Evolutionary conservation across 805 yeast species (phyloP).

Genomic region (Schwanniomyces vanrijiae): DNA sequence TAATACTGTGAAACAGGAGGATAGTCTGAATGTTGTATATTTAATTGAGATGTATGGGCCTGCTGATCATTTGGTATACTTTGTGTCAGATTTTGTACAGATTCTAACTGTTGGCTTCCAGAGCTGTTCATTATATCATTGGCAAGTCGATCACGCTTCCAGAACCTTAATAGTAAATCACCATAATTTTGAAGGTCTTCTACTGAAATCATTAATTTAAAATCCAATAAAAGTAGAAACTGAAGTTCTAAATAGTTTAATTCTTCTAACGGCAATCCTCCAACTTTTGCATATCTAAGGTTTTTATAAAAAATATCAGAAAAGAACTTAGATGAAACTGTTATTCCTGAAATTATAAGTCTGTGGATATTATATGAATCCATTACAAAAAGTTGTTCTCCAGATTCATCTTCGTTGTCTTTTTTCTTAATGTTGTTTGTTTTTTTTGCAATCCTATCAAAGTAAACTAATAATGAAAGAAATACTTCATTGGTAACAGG

Average conservation of each 20-base stretch:
- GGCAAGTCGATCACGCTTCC: constrained; percentile 68
- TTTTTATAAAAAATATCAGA: constrained; percentile 94
- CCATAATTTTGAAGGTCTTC: constrained; percentile 93
- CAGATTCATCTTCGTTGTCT: constrained; percentile 13
- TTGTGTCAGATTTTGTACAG: constrained; percentile 1
- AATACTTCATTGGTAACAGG: constrained; percentile 98
- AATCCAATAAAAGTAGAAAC: constrained; percentile 80
- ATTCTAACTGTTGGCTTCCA: constrained; percentile 1
- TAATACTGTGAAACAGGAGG: not conserved
- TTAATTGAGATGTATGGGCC: not conserved
- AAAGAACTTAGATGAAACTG: constrained; percentile 93
- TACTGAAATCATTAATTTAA: constrained; percentile 79
- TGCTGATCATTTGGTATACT: not conserved
- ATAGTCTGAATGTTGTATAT: not conserved
- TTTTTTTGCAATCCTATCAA: constrained; percentile 88
- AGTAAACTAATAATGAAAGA: constrained; percentile 83
- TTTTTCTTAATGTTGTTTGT: constrained; percentile 52
- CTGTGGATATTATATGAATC: constrained; percentile 95
- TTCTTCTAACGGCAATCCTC: constrained; percentile 92
- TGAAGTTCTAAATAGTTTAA: constrained; percentile 90
- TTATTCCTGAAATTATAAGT: constrained; percentile 88
- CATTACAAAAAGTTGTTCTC: constrained; percentile 80
- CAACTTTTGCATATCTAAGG: constrained; percentile 91
- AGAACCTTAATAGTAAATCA: constrained; percentile 77
- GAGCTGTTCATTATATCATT: constrained; percentile 28